Conservation (phyloP, 1,284 basidiomycete species). For the Cryptococcus sp. region DNA sequence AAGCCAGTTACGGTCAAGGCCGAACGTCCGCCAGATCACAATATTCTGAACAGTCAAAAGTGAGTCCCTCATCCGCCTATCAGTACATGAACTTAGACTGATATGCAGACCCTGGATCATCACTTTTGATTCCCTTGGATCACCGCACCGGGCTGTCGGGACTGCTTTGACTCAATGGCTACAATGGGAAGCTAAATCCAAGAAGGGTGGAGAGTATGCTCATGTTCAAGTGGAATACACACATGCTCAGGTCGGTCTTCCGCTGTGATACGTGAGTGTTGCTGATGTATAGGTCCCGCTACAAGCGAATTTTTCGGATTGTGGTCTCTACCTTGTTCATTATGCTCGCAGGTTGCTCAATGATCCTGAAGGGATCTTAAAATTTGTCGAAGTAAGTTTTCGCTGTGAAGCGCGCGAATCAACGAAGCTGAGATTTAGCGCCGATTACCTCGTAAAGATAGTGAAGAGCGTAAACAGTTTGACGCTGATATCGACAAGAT, state of each 20-base stretch:
- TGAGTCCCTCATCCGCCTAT: constrained; percentile 3
- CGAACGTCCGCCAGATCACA: constrained; percentile 4
- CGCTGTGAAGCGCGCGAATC: background rate
- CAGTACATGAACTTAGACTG: background rate
- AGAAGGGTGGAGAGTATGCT: constrained; percentile 52
- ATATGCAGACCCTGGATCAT: constrained; percentile 66
- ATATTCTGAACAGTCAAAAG: constrained; percentile 21
- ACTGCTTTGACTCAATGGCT: constrained; percentile 67
- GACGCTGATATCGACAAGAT: constrained; percentile 4
- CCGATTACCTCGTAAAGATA: constrained; percentile 10
- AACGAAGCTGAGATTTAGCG: constrained; percentile 12
- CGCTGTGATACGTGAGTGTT: constrained; percentile 33
- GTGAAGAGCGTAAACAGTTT: constrained; percentile 7
- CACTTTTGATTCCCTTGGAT: constrained; percentile 80
- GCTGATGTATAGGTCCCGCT: constrained; percentile 38
- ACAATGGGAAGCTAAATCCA: constrained; percentile 71
- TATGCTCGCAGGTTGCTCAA: constrained; percentile 42
- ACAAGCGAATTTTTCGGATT: constrained; percentile 54
- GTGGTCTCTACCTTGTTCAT: constrained; percentile 51
- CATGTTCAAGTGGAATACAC: constrained; percentile 46
- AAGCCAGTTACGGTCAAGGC: no score
- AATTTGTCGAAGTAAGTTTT: constrained; percentile 35
- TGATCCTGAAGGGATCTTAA: constrained; percentile 28
- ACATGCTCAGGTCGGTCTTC: constrained; percentile 24
- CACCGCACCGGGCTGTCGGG: constrained; percentile 60